Conservation (phyloP, 2,329 filamentous ascomycete genomes). For the Teratosphaeria gauchensis region DNA sequence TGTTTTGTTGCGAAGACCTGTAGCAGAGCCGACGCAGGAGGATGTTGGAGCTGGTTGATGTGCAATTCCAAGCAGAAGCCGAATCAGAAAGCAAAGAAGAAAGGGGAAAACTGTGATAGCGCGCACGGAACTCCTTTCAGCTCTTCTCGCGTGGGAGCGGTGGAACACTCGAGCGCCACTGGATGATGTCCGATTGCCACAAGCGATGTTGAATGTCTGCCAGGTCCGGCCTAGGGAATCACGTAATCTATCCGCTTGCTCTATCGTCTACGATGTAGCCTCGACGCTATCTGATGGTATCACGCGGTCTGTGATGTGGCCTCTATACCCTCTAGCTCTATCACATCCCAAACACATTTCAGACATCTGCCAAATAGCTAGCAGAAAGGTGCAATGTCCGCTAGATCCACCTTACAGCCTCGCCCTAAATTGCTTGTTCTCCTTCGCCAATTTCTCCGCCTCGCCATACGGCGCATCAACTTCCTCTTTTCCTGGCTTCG, state of each 20-base stretch:
- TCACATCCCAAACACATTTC: neutral
- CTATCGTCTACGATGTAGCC: neutral
- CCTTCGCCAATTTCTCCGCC: constrained; percentile 31
- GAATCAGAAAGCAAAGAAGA: neutral
- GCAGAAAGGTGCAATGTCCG: neutral
- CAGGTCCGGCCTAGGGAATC: neutral
- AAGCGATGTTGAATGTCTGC: neutral
- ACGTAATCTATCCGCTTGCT: neutral
- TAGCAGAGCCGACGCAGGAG: too few relatives aligned
- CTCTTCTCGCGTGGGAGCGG: neutral
- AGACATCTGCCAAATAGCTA: neutral
- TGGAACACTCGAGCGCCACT: neutral
- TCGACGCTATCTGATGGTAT: neutral
- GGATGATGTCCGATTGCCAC: neutral
- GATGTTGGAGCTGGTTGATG: too few relatives aligned
- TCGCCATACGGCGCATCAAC: constrained; percentile 24
- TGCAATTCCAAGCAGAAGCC: too few relatives aligned
- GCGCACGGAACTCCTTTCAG: neutral
- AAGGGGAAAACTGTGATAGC: neutral
- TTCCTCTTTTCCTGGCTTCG: constrained; percentile 26
- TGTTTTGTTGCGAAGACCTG: too few relatives aligned
- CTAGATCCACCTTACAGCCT: constrained; percentile 25
- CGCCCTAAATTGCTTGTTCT: constrained; percentile 31
- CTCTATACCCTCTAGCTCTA: neutral
- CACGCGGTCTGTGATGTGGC: too few relatives aligned